These are phyloP conservation scores for Malassezia sp. DNA, from an alignment of 1,284 basidiomycete genomes.

Conservation along the genomic window DNA sequence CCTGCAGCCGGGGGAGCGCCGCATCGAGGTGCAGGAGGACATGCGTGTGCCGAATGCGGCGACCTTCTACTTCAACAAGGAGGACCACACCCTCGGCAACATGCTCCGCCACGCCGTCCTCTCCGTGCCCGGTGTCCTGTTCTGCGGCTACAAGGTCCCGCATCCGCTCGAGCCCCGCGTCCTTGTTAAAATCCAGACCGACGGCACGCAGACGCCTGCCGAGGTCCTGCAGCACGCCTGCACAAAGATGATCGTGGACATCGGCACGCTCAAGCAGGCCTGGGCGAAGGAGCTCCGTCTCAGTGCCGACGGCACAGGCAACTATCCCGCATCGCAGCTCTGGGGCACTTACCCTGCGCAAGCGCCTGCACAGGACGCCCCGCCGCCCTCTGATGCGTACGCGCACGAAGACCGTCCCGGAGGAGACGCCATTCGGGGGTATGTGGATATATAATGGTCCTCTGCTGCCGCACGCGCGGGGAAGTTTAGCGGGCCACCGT, in stretches of 20 bases:
- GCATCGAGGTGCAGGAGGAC: conserved; percentile 83
- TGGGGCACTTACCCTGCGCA: conserved; percentile 6
- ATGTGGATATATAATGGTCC: conserved; percentile 21
- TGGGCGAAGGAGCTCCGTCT: conserved; percentile 51
- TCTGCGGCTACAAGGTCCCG: conserved; percentile 94
- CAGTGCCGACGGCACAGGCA: conserved; percentile 15
- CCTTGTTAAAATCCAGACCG: conserved; percentile 86
- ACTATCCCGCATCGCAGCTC: conserved; percentile 1
- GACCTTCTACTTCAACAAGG: conserved; percentile 82
- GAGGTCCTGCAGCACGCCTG: conserved; percentile 74
- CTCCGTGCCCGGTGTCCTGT: conserved; percentile 52
- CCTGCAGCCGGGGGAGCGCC: conserved; percentile 79
- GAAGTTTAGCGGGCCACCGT: too few relatives aligned
- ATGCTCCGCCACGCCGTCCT: conserved; percentile 65
- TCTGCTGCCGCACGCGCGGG: too few relatives aligned
- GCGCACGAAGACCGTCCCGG: conserved; percentile 4
- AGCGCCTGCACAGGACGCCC: not conserved
- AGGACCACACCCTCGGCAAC: conserved; percentile 92
- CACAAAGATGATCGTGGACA: conserved; percentile 65
- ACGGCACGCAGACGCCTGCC: conserved; percentile 71
- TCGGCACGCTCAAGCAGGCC: conserved; percentile 51
- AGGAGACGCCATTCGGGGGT: conserved; percentile 13
- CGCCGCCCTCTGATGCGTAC: conserved; percentile 1
- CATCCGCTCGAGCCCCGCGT: conserved; percentile 91
- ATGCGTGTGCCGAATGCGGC: conserved; percentile 95